Evolutionary conservation across 1,284 basidiomycete species (phyloP).

Genomic region (Irpex sp.): DNA sequence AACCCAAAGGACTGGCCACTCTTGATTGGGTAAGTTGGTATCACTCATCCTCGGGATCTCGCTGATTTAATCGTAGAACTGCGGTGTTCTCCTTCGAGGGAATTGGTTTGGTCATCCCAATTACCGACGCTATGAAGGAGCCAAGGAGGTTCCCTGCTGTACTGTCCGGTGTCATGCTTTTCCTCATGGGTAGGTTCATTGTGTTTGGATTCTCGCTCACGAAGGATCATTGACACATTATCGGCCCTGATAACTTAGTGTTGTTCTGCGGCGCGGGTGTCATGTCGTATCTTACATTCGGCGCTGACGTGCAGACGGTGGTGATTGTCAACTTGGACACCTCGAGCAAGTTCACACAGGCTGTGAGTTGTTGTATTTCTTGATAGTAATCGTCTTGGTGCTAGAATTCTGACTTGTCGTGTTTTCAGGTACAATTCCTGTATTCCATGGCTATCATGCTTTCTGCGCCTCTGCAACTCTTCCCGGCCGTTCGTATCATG

Average conservation of each 20-base stretch:
- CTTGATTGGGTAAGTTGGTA: conserved; percentile 72
- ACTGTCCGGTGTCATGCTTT: conserved; percentile 87
- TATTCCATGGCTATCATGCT: conserved; percentile 93
- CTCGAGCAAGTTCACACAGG: conserved; percentile 84
- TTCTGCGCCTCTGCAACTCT: conserved; percentile 91
- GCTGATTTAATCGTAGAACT: conserved; percentile 47
- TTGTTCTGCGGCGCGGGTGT: conserved; percentile 90
- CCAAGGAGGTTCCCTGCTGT: conserved; percentile 90
- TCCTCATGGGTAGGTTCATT: conserved; percentile 51
- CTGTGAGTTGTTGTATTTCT: conserved; percentile 38
- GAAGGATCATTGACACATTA: conserved; percentile 10
- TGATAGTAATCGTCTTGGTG: background rate
- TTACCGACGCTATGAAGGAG: conserved; percentile 94
- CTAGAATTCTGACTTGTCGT: background rate
- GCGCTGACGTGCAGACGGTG: conserved; percentile 85
- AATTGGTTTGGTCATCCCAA: conserved; percentile 94
- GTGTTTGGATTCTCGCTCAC: conserved; percentile 2
- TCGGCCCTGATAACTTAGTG: conserved; percentile 31
- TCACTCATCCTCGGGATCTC: background rate
- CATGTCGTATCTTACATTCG: conserved; percentile 87
- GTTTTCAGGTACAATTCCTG: conserved; percentile 65
- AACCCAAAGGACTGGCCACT: conserved; percentile 88
- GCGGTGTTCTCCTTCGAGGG: conserved; percentile 99
- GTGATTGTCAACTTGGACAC: conserved; percentile 93
- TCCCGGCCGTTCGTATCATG: conserved; percentile 95